phyloP scores from a whole-genome alignment of 2,329 filamentous ascomycete genomes.

The Aaosphaeria pasadenensis region DNA sequence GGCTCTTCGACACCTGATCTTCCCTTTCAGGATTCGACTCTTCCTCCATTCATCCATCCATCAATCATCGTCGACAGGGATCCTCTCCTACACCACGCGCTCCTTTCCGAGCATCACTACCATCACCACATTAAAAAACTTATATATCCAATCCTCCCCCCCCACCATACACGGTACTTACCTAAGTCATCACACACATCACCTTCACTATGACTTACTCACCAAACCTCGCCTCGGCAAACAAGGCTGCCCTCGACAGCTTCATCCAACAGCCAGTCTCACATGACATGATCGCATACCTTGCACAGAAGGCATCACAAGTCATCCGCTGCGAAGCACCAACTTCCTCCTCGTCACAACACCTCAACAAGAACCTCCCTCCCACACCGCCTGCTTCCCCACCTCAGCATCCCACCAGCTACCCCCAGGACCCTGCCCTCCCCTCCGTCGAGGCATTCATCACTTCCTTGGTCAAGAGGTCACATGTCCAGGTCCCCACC shows the following conservation, averaged over 20 bases:
- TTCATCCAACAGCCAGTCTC: conserved; percentile 77
- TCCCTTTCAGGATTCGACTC: conserved; percentile 10
- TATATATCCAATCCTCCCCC: too few relatives aligned
- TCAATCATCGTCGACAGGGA: too few relatives aligned
- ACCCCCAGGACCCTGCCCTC: conserved; percentile 53
- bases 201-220: conserved; percentile 44
- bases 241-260: conserved; percentile 72
- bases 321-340: conserved; percentile 74
- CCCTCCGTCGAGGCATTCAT: conserved; percentile 91
- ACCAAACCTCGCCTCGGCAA: conserved; percentile 47
- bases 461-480: conserved; percentile 81
- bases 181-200: conserved; percentile 11
- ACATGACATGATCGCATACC: conserved; percentile 72
- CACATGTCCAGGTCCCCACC: conserved; percentile 95
- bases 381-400: conserved; percentile 61
- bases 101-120: conserved; percentile 5
- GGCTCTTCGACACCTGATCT: conserved; percentile 16
- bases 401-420: conserved; percentile 46
- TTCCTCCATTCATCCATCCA: conserved; percentile 1
- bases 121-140: too few relatives aligned
- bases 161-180: too few relatives aligned
- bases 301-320: conserved; percentile 69
- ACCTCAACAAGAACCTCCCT: conserved; percentile 49
- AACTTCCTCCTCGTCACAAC: conserved; percentile 8
- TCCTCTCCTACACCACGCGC: conserved; percentile 2